Conservation (phyloP, 768 basidiomycete genomes). For the Boletus barrowsii region DNA sequence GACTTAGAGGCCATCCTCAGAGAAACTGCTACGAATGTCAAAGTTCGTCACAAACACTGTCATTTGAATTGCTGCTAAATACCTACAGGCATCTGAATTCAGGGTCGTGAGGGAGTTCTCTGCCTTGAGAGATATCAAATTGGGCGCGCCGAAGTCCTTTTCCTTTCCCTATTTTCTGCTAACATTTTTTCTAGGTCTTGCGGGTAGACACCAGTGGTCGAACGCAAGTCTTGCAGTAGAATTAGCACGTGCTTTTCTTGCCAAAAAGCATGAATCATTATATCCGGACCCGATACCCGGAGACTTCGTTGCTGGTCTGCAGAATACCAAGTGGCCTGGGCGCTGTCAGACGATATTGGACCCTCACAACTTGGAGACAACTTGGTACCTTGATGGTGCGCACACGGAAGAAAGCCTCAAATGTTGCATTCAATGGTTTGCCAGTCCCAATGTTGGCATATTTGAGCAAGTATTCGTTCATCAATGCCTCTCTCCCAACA, state of each 20-base stretch:
- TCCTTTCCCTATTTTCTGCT: background rate
- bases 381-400: conserved; percentile 95
- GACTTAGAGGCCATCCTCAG: conserved; percentile 69
- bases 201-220: conserved; percentile 80
- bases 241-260: conserved; percentile 65
- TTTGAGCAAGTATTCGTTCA: conserved; percentile 21
- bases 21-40: conserved; percentile 60
- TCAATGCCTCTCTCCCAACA: background rate
- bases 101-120: conserved; percentile 53
- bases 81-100: conserved; percentile 62
- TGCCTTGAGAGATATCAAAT: conserved; percentile 49
- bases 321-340: conserved; percentile 84
- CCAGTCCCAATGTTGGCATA: conserved; percentile 53
- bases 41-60: conserved; percentile 40
- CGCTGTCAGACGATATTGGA: conserved; percentile 85
- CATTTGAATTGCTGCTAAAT: background rate
- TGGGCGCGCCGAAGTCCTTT: conserved; percentile 46
- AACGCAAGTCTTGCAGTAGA: conserved; percentile 87
- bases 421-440: conserved; percentile 89
- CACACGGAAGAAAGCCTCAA: conserved; percentile 90
- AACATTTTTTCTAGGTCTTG: conserved; percentile 55
- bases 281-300: conserved; percentile 39
- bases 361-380: conserved; percentile 45
- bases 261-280: conserved; percentile 23
- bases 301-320: conserved; percentile 59